phyloP scores from a whole-genome alignment of 257 asterid species.

The Forsythia suspensa region DNA sequence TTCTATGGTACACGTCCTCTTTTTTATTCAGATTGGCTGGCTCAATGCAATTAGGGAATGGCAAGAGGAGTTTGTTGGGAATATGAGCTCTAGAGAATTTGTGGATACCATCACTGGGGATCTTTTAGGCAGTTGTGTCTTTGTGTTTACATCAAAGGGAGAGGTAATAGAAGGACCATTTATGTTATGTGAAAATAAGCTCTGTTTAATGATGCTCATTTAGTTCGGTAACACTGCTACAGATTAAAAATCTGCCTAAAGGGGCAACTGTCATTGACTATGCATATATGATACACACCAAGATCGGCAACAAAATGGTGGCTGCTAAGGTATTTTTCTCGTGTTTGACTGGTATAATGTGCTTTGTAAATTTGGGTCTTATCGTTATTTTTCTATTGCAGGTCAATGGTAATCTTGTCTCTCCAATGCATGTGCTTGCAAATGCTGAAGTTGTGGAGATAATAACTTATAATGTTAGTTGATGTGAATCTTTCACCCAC shows the following conservation, averaged over 20 bases:
- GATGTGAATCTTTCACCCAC: constrained; percentile 6
- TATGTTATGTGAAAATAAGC: background rate
- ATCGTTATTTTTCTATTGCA: constrained; percentile 29
- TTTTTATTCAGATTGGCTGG: constrained; percentile 79
- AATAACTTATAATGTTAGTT: constrained; percentile 74
- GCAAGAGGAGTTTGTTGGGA: constrained; percentile 97
- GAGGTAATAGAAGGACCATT: constrained; percentile 49
- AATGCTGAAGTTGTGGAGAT: constrained; percentile 94
- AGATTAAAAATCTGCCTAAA: constrained; percentile 84
- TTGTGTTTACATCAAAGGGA: constrained; percentile 91
- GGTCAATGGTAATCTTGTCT: constrained; percentile 93
- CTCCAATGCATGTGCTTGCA: constrained; percentile 72
- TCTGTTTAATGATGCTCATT: constrained; percentile 13
- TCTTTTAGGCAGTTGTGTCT: constrained; percentile 89
- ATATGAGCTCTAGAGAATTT: constrained; percentile 94
- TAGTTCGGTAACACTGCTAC: constrained; percentile 10
- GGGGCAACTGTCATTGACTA: constrained; percentile 85
- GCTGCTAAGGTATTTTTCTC: constrained; percentile 70
- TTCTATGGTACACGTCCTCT: constrained; percentile 15
- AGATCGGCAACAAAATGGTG: constrained; percentile 89
- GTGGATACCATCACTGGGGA: constrained; percentile 90
- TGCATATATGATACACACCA: constrained; percentile 90
- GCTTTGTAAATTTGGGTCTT: constrained; percentile 15
- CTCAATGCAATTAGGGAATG: constrained; percentile 95
- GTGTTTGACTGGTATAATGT: constrained; percentile 8